These are phyloP conservation scores for Peribolospora baueri DNA, from an alignment of 768 basidiomycete genomes.

Conservation along the genomic window DNA sequence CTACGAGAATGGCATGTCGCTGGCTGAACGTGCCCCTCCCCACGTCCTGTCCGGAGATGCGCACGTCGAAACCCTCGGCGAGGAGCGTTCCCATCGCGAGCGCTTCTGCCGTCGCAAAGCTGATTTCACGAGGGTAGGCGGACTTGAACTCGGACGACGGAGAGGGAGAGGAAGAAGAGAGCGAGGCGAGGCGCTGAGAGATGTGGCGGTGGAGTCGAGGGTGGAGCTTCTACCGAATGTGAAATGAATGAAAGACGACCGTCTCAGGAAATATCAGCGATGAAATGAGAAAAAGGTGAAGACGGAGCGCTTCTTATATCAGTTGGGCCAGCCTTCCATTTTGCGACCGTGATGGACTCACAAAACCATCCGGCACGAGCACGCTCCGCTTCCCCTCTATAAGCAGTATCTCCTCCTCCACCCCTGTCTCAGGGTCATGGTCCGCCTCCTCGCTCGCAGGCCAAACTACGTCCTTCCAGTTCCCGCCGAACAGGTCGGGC, in stretches of 20 bases:
- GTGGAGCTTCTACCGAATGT: conserved; percentile 6
- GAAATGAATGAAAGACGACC: background rate
- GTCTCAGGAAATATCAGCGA: background rate
- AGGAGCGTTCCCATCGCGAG: conserved; percentile 71
- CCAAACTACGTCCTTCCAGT: conserved; percentile 42
- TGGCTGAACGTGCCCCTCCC: conserved; percentile 23
- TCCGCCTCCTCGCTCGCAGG: conserved; percentile 34
- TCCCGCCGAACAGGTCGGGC: conserved; percentile 34
- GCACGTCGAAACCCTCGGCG: conserved; percentile 54
- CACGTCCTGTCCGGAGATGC: conserved; percentile 82
- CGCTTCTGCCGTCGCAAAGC: conserved; percentile 79
- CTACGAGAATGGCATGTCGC: conserved; percentile 72
- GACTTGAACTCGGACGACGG: background rate
- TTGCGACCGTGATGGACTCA: too few species aligned
- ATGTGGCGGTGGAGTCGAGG: conserved; percentile 9
- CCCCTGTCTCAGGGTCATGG: conserved; percentile 42
- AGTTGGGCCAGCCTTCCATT: too few species aligned
- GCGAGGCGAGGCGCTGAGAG: conserved; percentile 4
- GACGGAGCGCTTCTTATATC: too few species aligned
- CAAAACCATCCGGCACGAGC: too few species aligned
- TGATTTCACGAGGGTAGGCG: conserved; percentile 30
- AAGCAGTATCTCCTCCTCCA: conserved; percentile 27
- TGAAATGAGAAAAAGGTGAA: background rate
- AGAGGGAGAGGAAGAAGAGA: too few species aligned
- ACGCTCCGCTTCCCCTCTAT: too few species aligned